Base-by-base conservation (phyloP, 805 yeast genomes). In the Saccharomycopsis microspora region DNA sequence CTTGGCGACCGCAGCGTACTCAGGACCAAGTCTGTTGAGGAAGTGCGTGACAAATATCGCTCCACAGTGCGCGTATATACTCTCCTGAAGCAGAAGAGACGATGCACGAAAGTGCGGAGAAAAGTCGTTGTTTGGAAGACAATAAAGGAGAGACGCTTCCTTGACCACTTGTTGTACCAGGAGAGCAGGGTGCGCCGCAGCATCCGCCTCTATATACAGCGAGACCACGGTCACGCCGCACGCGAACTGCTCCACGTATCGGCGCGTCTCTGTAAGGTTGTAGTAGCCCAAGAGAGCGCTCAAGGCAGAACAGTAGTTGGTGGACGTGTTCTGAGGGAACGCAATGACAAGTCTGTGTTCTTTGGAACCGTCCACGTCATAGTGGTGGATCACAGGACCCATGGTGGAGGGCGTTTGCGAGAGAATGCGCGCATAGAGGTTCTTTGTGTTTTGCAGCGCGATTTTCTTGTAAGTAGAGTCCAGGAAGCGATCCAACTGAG, bases 31-130 rank as follows among this genome's bases (percentile, higher is more conserved):
- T 61, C 97, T 76, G 70, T 93, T 93, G 64, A 90, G 75, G 69
- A 90, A 93, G 66, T 93, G 97, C 35, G 95, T 82, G 44, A 87
- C 95, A 62, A 93, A 90, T 52, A 87, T 85, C 41, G 85, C 82
- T 58, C 90, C 95, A 64, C 88, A 83, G 64, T 90, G 97, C 41
- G 97, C 94, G 63, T 93, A 93, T 49, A 88, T 82, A 42, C 89
- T 79, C 67, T 93, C 98, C 67, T 90, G 97, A 57, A 94, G 79
- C 1, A 97, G 88, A 64, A 90, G 74, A 55, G 79, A 80, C 47
- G 90, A 83, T 44, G 70, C 64, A 53, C 82, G 79, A 60, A 89
- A 89, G 49, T 80, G 72, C 46, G 74, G 73, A 56, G 80, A 80
- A 71, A 89, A 90, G 57, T 78, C 72, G 60, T 87, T 85, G 64